phyloP scores from a whole-genome alignment of 2,329 filamentous ascomycete genomes.

The Sclerotinia spermophila region DNA sequence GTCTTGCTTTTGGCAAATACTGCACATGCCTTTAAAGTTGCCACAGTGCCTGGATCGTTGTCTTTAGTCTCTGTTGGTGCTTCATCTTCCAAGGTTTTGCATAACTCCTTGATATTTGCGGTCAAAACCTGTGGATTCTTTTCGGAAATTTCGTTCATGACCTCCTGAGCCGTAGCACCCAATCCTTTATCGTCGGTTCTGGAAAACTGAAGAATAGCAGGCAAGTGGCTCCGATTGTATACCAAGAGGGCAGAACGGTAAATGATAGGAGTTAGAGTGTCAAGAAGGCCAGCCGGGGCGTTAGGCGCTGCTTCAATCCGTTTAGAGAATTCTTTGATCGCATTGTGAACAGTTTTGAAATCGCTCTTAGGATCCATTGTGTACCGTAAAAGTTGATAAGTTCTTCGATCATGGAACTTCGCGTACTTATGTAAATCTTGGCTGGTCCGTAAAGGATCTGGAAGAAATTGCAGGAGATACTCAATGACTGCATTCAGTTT shows the following conservation, averaged over 20 bases:
- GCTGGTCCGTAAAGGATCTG: constrained; percentile 68
- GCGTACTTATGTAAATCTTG: constrained; percentile 86
- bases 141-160: constrained; percentile 88
- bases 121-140: constrained; percentile 88
- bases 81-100: constrained; percentile 77
- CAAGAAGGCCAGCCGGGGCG: constrained; percentile 59
- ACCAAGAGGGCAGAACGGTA: constrained; percentile 81
- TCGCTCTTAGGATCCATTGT: constrained; percentile 82
- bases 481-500: constrained; percentile 70
- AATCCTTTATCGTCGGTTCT: constrained; percentile 78
- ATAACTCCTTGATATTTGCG: constrained; percentile 86
- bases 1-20: constrained; percentile 82
- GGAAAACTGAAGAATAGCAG: constrained; percentile 83
- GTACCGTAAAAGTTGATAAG: constrained; percentile 85
- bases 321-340: constrained; percentile 85
- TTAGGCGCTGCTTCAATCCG: constrained; percentile 67
- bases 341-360: constrained; percentile 85
- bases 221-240: constrained; percentile 92
- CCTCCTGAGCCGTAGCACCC: constrained; percentile 75
- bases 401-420: constrained; percentile 83
- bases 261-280: constrained; percentile 76
- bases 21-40: constrained; percentile 90
- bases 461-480: constrained; percentile 69
- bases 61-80: constrained; percentile 65
- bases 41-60: constrained; percentile 73